Percentiles rank a stretch among this genome's conserved stretches.
Evolutionary conservation across 169 alveolate genomes (phyloP).

Genomic region (Plasmodium coatneyi): DNA sequence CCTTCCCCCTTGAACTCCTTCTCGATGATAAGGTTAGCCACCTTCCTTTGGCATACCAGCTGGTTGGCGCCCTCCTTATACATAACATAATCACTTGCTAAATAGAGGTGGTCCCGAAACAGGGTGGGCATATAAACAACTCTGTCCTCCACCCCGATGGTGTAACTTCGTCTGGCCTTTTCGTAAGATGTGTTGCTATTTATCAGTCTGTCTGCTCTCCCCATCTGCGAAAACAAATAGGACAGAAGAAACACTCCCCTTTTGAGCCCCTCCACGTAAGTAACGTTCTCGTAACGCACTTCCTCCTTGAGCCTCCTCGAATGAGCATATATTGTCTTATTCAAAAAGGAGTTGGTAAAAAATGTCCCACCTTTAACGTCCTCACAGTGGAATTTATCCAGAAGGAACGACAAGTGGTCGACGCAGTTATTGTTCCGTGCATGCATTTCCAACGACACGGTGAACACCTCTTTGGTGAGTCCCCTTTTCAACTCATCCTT

Average conservation of each 20-base stretch:
- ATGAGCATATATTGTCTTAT: slow-evolving; percentile 19
- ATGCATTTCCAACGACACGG: slow-evolving; percentile 31
- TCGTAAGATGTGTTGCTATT: neutral
- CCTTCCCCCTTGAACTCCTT: slow-evolving; percentile 18
- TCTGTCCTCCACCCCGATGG: neutral
- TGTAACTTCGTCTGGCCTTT: neutral
- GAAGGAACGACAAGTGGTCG: slow-evolving; percentile 11
- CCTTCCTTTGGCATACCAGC: neutral
- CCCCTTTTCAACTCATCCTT: neutral
- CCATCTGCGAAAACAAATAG: neutral
- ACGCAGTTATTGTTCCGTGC: neutral
- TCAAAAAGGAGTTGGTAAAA: slow-evolving; percentile 4
- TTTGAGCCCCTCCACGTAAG: neutral
- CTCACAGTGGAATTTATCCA: slow-evolving; percentile 27
- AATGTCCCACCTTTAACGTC: neutral
- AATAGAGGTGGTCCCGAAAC: slow-evolving; percentile 15
- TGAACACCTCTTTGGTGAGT: neutral
- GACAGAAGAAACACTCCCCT: slow-evolving; percentile 10
- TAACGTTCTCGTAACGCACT: neutral
- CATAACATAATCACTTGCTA: neutral
- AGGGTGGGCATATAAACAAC: neutral
- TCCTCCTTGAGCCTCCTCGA: neutral
- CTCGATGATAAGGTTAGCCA: neutral
- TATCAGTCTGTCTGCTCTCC: neutral
- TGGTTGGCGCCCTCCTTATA: neutral